These are phyloP conservation scores for Candolleomyces eurysporus DNA, from an alignment of 768 basidiomycete species.

Conservation along the genomic window DNA sequence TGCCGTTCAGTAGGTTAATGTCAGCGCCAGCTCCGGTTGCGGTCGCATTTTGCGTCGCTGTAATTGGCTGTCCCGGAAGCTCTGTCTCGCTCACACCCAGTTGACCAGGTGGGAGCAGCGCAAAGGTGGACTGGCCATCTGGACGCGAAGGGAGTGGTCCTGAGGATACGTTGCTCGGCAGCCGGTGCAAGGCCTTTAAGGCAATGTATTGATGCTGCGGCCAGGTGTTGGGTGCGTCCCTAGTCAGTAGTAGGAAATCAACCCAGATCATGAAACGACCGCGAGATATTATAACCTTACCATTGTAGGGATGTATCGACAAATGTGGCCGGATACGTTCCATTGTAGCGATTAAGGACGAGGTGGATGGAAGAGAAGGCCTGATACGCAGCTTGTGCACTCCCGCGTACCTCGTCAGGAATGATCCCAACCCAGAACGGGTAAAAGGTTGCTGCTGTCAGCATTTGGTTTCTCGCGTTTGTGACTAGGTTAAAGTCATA, in stretches of 20 bases:
- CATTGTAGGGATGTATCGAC: slow-evolving; percentile 80
- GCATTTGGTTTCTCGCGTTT: slow-evolving; percentile 60
- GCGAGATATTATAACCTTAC: slow-evolving; percentile 33
- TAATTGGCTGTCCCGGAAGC: slow-evolving; percentile 67
- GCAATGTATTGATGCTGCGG: slow-evolving; percentile 83
- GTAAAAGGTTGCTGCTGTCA: slow-evolving; percentile 75
- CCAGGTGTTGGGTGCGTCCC: slow-evolving; percentile 90
- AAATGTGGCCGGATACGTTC: slow-evolving; percentile 81
- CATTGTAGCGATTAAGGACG: slow-evolving; percentile 83
- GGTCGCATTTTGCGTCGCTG: slow-evolving; percentile 43
- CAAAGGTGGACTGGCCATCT: slow-evolving; percentile 56
- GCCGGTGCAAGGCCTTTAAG: slow-evolving; percentile 69
- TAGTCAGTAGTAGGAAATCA: slow-evolving; percentile 18
- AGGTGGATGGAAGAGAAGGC: slow-evolving; percentile 75
- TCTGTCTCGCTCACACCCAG: slow-evolving; percentile 69
- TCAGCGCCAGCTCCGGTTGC: slow-evolving; percentile 55
- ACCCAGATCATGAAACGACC: background rate
- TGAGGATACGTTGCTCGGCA: slow-evolving; percentile 71
- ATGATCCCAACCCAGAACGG: slow-evolving; percentile 87
- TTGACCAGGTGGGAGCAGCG: slow-evolving; percentile 75
- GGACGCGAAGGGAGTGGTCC: slow-evolving; percentile 50
- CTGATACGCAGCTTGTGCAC: slow-evolving; percentile 58
- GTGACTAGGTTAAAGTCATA: slow-evolving; percentile 86
- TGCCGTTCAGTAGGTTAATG: slow-evolving; percentile 51
- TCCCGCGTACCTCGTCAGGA: slow-evolving; percentile 62